A percentile compares a stretch with the other conserved stretches of the same genome.
Conservation (phyloP, 345 rosid species). For the Chamaenerion angustifolium region DNA sequence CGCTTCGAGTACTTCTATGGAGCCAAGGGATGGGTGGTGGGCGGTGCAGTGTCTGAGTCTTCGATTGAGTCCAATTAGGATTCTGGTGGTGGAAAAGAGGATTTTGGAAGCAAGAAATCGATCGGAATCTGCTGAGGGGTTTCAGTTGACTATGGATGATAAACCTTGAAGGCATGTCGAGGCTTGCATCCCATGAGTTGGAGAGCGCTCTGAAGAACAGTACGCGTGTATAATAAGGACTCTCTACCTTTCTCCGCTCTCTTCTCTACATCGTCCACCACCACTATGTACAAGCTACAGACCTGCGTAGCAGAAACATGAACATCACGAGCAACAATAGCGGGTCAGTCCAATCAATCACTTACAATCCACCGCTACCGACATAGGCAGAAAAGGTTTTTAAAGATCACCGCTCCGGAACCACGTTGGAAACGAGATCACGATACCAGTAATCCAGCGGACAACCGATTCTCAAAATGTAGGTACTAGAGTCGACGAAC, state of each 20-base stretch:
- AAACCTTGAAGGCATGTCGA: slow-evolving; percentile 94
- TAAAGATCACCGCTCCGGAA: no score
- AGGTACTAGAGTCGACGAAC: background rate
- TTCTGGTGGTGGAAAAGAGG: no score
- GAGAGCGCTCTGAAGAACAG: slow-evolving; percentile 85
- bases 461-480: slow-evolving; percentile 5
- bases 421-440: no score
- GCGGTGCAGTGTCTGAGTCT: background rate
- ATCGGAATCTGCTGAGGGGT: background rate
- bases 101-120: background rate
- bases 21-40: background rate
- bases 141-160: no score
- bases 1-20: slow-evolving; percentile 46
- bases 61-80: slow-evolving; percentile 17
- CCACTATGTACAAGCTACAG: slow-evolving; percentile 35
- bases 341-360: background rate
- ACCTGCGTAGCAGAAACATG: background rate
- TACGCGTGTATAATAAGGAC: slow-evolving; percentile 74
- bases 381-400: no score
- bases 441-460: background rate
- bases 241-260: slow-evolving; percentile 20
- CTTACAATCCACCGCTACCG: no score
- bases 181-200: slow-evolving; percentile 98
- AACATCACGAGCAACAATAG: background rate
- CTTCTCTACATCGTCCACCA: slow-evolving; percentile 43